phyloP scores from a whole-genome alignment of 2,329 filamentous ascomycete species.

The Microcyclospora tardicrescens region DNA sequence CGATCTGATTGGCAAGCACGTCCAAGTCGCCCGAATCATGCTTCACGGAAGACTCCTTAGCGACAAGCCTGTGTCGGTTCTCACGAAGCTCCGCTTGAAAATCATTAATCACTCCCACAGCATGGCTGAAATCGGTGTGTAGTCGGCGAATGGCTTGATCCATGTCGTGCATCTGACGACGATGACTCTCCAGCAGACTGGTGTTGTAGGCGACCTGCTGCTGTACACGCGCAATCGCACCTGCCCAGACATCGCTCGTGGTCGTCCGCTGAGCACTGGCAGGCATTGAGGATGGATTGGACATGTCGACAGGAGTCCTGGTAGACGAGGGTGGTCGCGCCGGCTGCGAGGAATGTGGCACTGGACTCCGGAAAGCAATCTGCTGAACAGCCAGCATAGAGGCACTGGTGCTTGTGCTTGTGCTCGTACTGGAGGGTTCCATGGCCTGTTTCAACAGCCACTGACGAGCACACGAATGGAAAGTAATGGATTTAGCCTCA shows the following conservation, averaged over 20 bases:
- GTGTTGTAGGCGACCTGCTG: conserved; percentile 37
- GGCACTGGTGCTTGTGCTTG: too few relatives aligned
- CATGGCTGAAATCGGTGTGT: conserved; percentile 26
- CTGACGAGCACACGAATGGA: too few relatives aligned
- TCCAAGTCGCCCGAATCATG: conserved; percentile 28
- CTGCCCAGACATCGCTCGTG: conserved; percentile 21
- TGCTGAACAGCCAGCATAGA: not conserved
- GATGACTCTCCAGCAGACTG: conserved; percentile 26
- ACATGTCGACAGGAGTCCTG: conserved; percentile 2
- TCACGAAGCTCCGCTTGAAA: conserved; percentile 25
- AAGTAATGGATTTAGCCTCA: too few relatives aligned
- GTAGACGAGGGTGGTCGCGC: conserved; percentile 1
- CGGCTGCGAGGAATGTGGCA: not conserved
- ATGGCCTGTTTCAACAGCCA: too few relatives aligned
- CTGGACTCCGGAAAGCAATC: not conserved
- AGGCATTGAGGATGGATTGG: not conserved
- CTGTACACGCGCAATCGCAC: conserved; percentile 33
- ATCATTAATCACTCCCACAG: conserved; percentile 24
- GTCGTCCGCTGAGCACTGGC: not conserved
- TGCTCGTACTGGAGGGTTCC: too few relatives aligned
- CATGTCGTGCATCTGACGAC: conserved; percentile 29
- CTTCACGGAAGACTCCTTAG: conserved; percentile 6
- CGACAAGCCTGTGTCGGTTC: conserved; percentile 5
- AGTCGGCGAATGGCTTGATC: conserved; percentile 28
- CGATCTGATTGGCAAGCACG: conserved; percentile 30